Base-by-base conservation (phyloP, 2,329 filamentous ascomycete genomes). In the Verticillium dahliae region DNA sequence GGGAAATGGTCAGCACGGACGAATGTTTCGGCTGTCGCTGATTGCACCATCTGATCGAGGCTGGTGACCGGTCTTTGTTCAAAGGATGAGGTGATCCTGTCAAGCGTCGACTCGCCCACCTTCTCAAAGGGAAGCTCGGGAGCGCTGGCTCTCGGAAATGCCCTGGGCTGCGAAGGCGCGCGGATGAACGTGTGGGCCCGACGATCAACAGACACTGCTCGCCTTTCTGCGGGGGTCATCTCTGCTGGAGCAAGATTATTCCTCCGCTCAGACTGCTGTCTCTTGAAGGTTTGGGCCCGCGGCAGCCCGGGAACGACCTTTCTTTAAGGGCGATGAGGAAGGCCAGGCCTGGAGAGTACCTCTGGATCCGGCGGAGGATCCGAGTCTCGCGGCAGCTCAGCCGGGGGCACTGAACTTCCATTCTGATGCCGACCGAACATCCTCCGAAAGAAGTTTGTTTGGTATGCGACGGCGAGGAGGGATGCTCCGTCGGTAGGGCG, bases 201-300 rank as follows among this genome's bases (percentile, higher is more conserved):
- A 59, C 83, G 76, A 68, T 87, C 89, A 56, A 85, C 81, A 9
- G 90, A 94, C 14, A 87, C 80, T 11, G 91, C 86, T 69, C 92
- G 85, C 67, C 90, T 85, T 74, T 92, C 90, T 45, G 84, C 83
- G 33, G 81, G 76, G 37, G 86, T 84, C 6, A 85, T 82, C 57
- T 87, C 79, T 52, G 86, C 80, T 55, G 90, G 87, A 62, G 89
- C 80, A 60, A 96, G 80, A 69, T 87, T 88, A 67, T 90, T 86
- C 67, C 92, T 84, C 65, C 85, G 83, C 75, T 97, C 93, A 34
- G 91, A 94, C 71, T 90, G 85, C 73, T 94, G 91, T 68, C 92
- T 85, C 74, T 88, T 90, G 75, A 96, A 92, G 0, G 91, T 96
- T 68, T 89, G 85, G 4, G 87, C 80, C 57, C 91, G 85, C 45